Percentiles rank a stretch among this genome's conserved stretches.
phyloP scores from a whole-genome alignment of 129 eudicot genomes.

The Apium graveolens region DNA sequence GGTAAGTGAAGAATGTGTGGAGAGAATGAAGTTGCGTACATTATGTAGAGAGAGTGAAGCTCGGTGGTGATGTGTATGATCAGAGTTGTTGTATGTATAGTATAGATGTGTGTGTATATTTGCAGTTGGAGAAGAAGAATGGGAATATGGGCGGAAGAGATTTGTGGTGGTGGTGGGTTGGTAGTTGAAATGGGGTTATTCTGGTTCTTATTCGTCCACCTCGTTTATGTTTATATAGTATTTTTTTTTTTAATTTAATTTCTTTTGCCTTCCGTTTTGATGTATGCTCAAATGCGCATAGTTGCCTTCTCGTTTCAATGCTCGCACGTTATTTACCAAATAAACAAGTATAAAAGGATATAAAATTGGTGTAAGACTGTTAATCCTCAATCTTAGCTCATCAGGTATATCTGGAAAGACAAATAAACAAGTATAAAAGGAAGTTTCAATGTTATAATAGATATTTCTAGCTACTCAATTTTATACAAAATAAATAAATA shows the following conservation, averaged over 20 bases:
- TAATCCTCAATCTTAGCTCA: too few relatives aligned
- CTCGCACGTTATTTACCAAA: too few relatives aligned
- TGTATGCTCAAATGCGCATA: too few relatives aligned
- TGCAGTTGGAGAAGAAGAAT: background rate
- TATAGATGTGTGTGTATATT: background rate
- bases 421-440: too few relatives aligned
- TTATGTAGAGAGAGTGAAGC: conserved; percentile 17
- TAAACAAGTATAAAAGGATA: too few relatives aligned
- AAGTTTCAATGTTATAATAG: too few relatives aligned
- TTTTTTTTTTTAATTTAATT: background rate
- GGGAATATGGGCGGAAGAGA: background rate
- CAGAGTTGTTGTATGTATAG: conserved; percentile 2
- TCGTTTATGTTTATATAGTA: background rate
- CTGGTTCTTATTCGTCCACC: conserved; percentile 35
- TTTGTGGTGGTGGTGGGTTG: conserved; percentile 19
- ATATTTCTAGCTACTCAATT: too few relatives aligned
- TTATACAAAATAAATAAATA: too few relatives aligned
- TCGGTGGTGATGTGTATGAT: conserved; percentile 8
- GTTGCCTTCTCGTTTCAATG: too few relatives aligned
- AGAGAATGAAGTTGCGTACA: conserved; percentile 28
- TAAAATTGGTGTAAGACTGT: too few relatives aligned
- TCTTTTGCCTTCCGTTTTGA: too few relatives aligned
- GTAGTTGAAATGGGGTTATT: conserved; percentile 10
- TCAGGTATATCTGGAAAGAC: too few relatives aligned
- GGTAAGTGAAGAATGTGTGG: conserved; percentile 34